Evolutionary conservation across 495 filamentous ascomycete genomes (phyloP), one percentile per base, ranked within the genome.

Genomic region (Penicillium dipodomyicola): DNA sequence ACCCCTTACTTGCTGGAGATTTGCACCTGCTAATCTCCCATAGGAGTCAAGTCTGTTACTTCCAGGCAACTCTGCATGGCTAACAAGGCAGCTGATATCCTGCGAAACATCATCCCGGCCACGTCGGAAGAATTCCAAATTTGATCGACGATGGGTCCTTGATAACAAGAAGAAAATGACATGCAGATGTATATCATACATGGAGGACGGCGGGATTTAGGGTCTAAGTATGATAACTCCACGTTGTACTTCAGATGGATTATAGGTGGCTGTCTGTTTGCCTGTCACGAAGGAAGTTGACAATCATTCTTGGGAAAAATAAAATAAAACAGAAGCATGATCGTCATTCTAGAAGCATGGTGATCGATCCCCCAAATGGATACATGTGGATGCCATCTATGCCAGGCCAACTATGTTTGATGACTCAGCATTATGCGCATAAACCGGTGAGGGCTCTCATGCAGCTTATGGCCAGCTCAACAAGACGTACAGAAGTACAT

Each of bases 401-500:
- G 29, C 27, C 27, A 27, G 27, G 29, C 8, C 9, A 11, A 32
- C 20, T 35, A 49, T 35, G 2, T 2, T 2, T 0, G 30, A 32
- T 49, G 47, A 49, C 47, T 49, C 33, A 49, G 12, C 12, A 35
- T 33, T 33, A 35, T 49, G 47, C 12, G 8, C 47, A 48, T 37
- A 20, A 33, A 15, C 0, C 6, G 8, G 5, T 37, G 19, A 25
- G 23, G 23, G 47, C 30, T 49, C 20, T 22, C 22, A 47, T 47
- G 47, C 29, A n/a, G 46, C 46, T 33, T n/a, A 48, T 29, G 29
- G 27, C 45, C 45, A 29, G 14, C 12, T n/a, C 23, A n/a, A 15
- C 43, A 45, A 8, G 23, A 27, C 29, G 27, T 8, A 27, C 22
- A 23, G 20, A 27, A n/a, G 25, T 47, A 30, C 27, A 44, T 27